Conservation (phyloP, 2,329 filamentous ascomycete species). For the Penicillium rolfsii region DNA sequence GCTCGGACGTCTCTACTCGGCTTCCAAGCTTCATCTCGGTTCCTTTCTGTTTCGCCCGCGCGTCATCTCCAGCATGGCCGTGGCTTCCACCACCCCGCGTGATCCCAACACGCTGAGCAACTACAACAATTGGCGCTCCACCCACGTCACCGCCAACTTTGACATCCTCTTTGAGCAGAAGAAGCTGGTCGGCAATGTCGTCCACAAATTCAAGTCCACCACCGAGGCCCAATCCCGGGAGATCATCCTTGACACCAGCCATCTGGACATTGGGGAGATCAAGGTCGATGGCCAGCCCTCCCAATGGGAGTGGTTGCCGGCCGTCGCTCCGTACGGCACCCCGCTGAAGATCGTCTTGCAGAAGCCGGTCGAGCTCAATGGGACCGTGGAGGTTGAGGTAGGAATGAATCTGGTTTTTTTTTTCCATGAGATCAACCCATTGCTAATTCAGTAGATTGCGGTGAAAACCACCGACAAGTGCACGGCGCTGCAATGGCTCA, state of each 20-base stretch:
- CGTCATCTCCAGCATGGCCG: slow-evolving; percentile 37
- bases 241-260: slow-evolving; percentile 86
- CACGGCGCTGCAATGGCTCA: slow-evolving; percentile 94
- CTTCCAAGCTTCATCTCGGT: slow-evolving; percentile 3
- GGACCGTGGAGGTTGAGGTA: slow-evolving; percentile 54
- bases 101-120: slow-evolving; percentile 93
- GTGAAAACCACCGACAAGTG: slow-evolving; percentile 84
- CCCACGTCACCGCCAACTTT: slow-evolving; percentile 79
- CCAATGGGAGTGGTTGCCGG: slow-evolving; percentile 71
- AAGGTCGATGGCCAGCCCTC: slow-evolving; percentile 67
- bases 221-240: slow-evolving; percentile 73
- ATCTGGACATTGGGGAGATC: slow-evolving; percentile 73
- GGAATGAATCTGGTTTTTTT: slow-evolving; percentile 13
- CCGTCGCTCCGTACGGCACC: slow-evolving; percentile 68
- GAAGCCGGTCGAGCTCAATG: slow-evolving; percentile 50
- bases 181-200: slow-evolving; percentile 74
- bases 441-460: slow-evolving; percentile 55
- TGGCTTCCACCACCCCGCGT: slow-evolving; percentile 54
- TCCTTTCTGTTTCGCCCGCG: neutral
- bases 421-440: neutral
- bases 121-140: slow-evolving; percentile 84
- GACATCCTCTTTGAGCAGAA: slow-evolving; percentile 82
- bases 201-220: slow-evolving; percentile 74
- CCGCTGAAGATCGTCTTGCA: slow-evolving; percentile 54
- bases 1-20: slow-evolving; percentile 5